A percentile compares a stretch with the other conserved stretches of the same genome.
Evolutionary conservation across 305 asterid genomes (phyloP).

Genomic region (Ruellia speciosa): DNA sequence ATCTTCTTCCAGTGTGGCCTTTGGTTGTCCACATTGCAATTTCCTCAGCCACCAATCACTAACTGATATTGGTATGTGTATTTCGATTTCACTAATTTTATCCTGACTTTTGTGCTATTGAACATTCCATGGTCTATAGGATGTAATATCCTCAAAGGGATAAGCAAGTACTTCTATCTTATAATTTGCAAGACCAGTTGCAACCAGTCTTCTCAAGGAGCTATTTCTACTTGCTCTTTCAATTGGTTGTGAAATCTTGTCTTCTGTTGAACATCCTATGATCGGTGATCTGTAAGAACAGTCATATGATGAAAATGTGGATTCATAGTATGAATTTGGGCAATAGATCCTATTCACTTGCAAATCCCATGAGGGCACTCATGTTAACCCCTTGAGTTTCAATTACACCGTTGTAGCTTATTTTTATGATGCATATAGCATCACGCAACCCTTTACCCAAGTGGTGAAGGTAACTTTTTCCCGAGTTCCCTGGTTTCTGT

Average conservation of each 20-base stretch:
- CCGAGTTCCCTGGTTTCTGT: background rate
- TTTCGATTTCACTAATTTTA: background rate
- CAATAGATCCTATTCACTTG: background rate
- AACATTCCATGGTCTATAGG: background rate
- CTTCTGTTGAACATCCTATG: background rate
- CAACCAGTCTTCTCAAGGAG: conserved; percentile 9
- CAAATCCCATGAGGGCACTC: background rate
- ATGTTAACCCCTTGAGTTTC: background rate
- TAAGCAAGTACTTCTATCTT: background rate
- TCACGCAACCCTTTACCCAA: background rate
- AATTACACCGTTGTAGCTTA: background rate
- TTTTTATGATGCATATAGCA: too few relatives aligned
- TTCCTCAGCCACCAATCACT: background rate
- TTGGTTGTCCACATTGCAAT: too few relatives aligned
- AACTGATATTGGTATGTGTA: background rate
- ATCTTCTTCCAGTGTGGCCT: too few relatives aligned
- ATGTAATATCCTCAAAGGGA: background rate
- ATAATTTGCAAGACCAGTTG: conserved; percentile 3
- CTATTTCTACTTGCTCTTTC: conserved; percentile 5
- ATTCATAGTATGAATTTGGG: background rate
- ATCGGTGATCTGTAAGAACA: too few relatives aligned
- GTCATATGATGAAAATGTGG: background rate
- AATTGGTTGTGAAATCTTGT: conserved; percentile 1
- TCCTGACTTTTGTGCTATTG: background rate
- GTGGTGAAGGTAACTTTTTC: background rate